Evolutionary conservation across 2,329 filamentous ascomycete genomes (phyloP).

Genomic region (Ascochyta koolunga): DNA sequence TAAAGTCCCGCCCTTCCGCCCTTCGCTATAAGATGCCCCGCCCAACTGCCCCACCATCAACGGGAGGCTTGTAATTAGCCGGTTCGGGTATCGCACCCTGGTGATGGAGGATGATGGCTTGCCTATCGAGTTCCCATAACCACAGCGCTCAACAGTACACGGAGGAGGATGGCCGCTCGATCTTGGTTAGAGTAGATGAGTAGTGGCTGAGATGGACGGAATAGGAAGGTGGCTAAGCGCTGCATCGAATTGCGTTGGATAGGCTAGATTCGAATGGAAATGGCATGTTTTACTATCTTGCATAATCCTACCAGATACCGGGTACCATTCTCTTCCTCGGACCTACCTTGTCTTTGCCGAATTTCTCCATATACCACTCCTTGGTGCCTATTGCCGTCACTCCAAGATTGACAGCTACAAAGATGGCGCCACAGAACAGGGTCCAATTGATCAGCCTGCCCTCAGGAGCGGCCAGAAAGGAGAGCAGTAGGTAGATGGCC

Average conservation of each 20-base stretch:
- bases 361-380: conserved; percentile 56
- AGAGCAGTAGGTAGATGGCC: conserved; percentile 78
- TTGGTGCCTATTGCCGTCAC: conserved; percentile 80
- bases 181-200: not conserved
- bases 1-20: conserved; percentile 8
- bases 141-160: not conserved
- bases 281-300: conserved; percentile 1
- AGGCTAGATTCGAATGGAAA: conserved; percentile 8
- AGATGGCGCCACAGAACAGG: conserved; percentile 70
- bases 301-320: conserved; percentile 35
- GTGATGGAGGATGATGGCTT: conserved; percentile 3
- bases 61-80: conserved; percentile 8
- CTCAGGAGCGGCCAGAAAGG: conserved; percentile 73
- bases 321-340: conserved; percentile 41
- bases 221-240: conserved; percentile 1
- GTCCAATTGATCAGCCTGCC: conserved; percentile 74
- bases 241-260: conserved; percentile 3
- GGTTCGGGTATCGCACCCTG: conserved; percentile 3
- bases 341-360: conserved; percentile 40
- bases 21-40: conserved; percentile 16
- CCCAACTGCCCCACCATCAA: conserved; percentile 9
- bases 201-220: not conserved
- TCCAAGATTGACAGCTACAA: conserved; percentile 80
- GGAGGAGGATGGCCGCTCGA: conserved; percentile 1
- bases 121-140: not conserved